These are phyloP conservation scores for Carex scoparia DNA, from an alignment of 176 grass and related monocot genomes.

Conservation along the genomic window DNA sequence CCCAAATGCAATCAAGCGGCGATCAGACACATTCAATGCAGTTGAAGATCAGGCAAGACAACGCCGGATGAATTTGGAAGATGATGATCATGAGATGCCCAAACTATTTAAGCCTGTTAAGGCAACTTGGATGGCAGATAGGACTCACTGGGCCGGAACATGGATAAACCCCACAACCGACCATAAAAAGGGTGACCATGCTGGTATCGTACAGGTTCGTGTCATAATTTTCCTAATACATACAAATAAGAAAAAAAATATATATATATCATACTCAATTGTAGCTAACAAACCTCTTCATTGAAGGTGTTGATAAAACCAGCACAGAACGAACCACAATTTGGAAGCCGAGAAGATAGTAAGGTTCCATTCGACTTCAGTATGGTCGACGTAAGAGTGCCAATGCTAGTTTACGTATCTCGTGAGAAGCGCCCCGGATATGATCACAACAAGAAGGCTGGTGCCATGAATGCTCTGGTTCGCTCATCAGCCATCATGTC, in stretches of 20 bases:
- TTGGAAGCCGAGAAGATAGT: constrained; percentile 6
- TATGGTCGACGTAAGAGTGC: background rate
- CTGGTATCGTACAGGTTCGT: constrained; percentile 71
- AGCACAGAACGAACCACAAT: constrained; percentile 1
- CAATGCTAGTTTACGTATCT: constrained; percentile 21
- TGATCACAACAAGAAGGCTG: constrained; percentile 27
- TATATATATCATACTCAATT: background rate
- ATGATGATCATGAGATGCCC: constrained; percentile 14
- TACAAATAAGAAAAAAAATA: background rate
- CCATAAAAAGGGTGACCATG: constrained; percentile 86
- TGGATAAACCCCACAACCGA: constrained; percentile 61
- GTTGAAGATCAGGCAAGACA: constrained; percentile 35
- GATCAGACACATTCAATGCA: constrained; percentile 56
- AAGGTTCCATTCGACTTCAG: constrained; percentile 17
- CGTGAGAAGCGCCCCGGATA: constrained; percentile 25
- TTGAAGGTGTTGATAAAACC: constrained; percentile 24
- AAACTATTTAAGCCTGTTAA: constrained; percentile 32
- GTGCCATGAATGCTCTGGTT: constrained; percentile 26
- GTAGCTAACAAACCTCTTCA: background rate
- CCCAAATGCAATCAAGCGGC: constrained; percentile 47
- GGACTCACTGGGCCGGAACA: constrained; percentile 64
- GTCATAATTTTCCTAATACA: background rate
- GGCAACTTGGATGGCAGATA: constrained; percentile 71
- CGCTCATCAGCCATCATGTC: constrained; percentile 22
- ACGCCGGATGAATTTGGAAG: constrained; percentile 24